A percentile compares a stretch with the other conserved stretches of the same genome.
Evolutionary conservation across 2,329 filamentous ascomycete species (phyloP).

Genomic region (Cadophora sp.): DNA sequence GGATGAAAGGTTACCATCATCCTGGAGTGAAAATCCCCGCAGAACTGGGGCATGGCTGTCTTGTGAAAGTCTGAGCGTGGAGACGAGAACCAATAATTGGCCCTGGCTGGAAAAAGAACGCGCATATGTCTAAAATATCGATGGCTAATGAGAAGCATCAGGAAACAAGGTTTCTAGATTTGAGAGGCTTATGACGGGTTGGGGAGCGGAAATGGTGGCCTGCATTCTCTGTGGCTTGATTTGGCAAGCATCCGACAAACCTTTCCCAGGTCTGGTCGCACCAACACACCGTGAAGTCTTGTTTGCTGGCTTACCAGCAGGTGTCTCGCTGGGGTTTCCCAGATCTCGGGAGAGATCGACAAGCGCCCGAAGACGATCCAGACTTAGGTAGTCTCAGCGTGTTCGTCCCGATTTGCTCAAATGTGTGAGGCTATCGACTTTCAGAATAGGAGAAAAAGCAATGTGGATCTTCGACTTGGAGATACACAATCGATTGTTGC

Average conservation of each 20-base stretch:
- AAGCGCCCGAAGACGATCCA: not conserved
- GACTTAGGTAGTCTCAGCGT: constrained; percentile 2
- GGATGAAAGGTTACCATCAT: not conserved
- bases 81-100: not conserved
- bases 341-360: constrained; percentile 17
- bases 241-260: constrained; percentile 5
- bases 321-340: not conserved
- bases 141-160: not conserved
- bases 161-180: not conserved
- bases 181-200: not conserved
- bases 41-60: not conserved
- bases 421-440: not conserved
- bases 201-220: not conserved
- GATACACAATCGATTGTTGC: not conserved
- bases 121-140: not conserved
- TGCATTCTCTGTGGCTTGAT: not conserved
- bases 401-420: constrained; percentile 9
- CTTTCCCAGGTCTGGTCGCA: not conserved
- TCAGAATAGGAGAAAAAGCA: not conserved
- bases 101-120: not conserved
- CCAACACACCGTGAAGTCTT: not conserved
- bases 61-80: not conserved
- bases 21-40: not conserved
- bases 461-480: not conserved
- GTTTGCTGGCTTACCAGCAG: not conserved